Percentiles rank a stretch among this genome's conserved stretches.
Conservation (phyloP, 305 asterid genomes). For the Fraxinus paxiana region DNA sequence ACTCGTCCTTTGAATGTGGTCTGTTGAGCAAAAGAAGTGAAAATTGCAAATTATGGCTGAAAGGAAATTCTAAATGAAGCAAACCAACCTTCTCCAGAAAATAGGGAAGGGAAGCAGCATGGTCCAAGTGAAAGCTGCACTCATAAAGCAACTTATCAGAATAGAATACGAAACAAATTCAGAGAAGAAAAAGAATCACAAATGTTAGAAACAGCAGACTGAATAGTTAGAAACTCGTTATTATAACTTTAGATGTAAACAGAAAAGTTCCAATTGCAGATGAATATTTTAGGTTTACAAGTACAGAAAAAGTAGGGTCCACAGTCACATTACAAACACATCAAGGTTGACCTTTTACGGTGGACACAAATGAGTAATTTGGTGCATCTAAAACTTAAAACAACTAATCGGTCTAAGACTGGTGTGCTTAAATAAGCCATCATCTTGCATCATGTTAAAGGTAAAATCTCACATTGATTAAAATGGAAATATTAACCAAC, state of each 20-base stretch:
- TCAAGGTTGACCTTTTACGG: neutral
- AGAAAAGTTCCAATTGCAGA: neutral
- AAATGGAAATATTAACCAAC: neutral
- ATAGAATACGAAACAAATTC: constrained; percentile 12
- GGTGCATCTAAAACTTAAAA: neutral
- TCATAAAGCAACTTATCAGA: constrained; percentile 14
- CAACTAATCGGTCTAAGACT: neutral
- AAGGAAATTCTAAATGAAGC: constrained; percentile 19
- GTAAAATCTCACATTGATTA: neutral
- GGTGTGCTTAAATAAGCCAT: neutral
- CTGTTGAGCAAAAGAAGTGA: constrained; percentile 38
- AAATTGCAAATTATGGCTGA: constrained; percentile 17
- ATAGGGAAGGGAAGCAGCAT: constrained; percentile 99
- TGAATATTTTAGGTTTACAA: neutral
- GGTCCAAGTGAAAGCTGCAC: constrained; percentile 98
- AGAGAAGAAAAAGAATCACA: constrained; percentile 19
- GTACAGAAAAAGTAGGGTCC: neutral
- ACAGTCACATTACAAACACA: neutral
- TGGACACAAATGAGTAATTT: neutral
- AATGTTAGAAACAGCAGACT: neutral
- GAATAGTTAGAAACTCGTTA: neutral
- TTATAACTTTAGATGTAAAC: neutral
- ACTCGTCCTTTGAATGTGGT: constrained; percentile 86
- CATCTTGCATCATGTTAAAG: neutral
- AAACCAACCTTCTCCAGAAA: constrained; percentile 80